Evolutionary conservation across 2,329 filamentous ascomycete genomes (phyloP), one percentile per base, ranked within the genome.

Genomic region (Calonectria henricotiae): DNA sequence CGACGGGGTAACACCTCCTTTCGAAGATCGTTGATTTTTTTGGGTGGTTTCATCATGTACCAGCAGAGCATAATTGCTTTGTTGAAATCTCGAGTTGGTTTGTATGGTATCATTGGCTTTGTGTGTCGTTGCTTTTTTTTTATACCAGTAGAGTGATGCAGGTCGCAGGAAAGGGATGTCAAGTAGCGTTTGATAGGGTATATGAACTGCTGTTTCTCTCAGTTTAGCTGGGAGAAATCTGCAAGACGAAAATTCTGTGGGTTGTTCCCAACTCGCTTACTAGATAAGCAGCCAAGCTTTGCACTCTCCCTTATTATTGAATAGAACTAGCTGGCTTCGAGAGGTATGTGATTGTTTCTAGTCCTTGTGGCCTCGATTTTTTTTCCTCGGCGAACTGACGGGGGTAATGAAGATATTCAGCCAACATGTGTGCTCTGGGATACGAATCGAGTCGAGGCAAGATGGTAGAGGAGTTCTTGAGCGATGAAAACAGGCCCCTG

Each of bases 201-300:
- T 58, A 58, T 58, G 51, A 39, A 41, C 32, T 58, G 30, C 51
- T 37, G 13, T 39, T 23, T 58, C 32, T 58, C 51, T 58, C 51
- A 11, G 35, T 4, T 17, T 13, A 30, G 51, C 35, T 35, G 15
- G 51, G 20, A 39, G 23, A 32, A 58, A 2, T 39, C 35, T 8
- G 32, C 35, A 58, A 23, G 20, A 23, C 32, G 30, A 15, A 20
- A 25, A 9, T 17, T 20, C 17, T 58, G 23, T 37, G 23, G 37
- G 39, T 39, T 37, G 37, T 39, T 23, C 32, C 8, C 12, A 5
- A 3, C 32, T 39, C 13, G 20, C 8, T 39, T 32, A 12, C 12
- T 12, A 9, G 35, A 39, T 37, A 4, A 9, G 3, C 8, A 58
- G 17, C 20, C 35, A 25, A 27, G 12, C 23, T 12, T 6, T 12